A percentile compares a stretch with the other conserved stretches of the same genome.
phyloP scores from a whole-genome alignment of 2,329 filamentous ascomycete species.

The Ascomycota sp. region DNA sequence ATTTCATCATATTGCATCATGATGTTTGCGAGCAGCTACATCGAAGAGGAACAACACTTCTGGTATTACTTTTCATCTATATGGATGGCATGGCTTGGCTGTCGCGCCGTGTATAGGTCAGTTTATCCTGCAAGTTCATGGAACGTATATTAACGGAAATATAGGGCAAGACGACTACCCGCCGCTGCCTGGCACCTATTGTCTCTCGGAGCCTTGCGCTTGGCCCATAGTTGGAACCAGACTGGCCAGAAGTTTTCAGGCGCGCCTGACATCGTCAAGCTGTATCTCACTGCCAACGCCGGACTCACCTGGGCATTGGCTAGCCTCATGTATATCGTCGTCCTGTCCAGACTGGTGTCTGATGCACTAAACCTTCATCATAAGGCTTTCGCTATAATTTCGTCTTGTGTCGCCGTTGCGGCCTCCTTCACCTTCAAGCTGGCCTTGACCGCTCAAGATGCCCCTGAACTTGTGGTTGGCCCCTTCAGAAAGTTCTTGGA shows the following conservation, averaged over 20 bases:
- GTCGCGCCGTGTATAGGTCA: slow-evolving; percentile 23
- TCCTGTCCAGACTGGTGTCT: slow-evolving; percentile 24
- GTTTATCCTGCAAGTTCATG: neutral
- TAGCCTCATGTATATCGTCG: slow-evolving; percentile 44
- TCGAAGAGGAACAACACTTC: slow-evolving; percentile 96
- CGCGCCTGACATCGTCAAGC: slow-evolving; percentile 67
- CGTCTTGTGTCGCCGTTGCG: slow-evolving; percentile 20
- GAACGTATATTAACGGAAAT: slow-evolving; percentile 1
- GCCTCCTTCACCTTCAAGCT: slow-evolving; percentile 69
- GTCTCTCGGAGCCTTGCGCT: slow-evolving; percentile 40
- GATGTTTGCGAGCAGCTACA: slow-evolving; percentile 97
- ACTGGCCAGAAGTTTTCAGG: slow-evolving; percentile 92
- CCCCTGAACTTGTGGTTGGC: slow-evolving; percentile 54
- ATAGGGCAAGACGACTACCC: slow-evolving; percentile 9
- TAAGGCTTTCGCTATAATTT: too few species aligned
- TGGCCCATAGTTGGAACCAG: slow-evolving; percentile 77
- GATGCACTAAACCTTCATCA: too few species aligned
- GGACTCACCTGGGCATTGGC: slow-evolving; percentile 56
- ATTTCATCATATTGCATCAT: slow-evolving; percentile 52
- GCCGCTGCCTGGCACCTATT: slow-evolving; percentile 15
- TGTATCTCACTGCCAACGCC: slow-evolving; percentile 43
- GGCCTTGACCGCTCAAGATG: slow-evolving; percentile 69
- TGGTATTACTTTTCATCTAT: slow-evolving; percentile 81
- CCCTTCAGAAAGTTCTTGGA: slow-evolving; percentile 20
- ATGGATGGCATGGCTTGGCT: slow-evolving; percentile 39